These are phyloP conservation scores for Gleditsia sinensis DNA, from an alignment of 306 rosid species.

Conservation along the genomic window DNA sequence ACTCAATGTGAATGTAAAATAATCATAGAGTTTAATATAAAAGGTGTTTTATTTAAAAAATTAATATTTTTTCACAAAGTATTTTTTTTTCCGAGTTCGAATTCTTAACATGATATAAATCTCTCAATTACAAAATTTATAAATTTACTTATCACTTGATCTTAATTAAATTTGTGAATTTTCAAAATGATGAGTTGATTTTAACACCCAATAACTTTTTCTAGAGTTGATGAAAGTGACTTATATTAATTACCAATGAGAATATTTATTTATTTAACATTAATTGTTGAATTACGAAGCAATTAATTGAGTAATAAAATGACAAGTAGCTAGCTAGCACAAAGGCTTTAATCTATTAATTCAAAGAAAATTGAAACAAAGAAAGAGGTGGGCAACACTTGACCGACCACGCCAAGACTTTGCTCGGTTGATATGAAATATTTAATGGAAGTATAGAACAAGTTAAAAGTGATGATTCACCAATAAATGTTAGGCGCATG, in stretches of 20 bases:
- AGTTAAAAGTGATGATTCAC: background rate
- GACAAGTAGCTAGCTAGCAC: slow-evolving; percentile 7
- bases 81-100: no score
- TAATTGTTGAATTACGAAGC: slow-evolving; percentile 26
- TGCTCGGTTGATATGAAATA: background rate
- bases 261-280: slow-evolving; percentile 12
- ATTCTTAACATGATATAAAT: no score
- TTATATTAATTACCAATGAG: slow-evolving; percentile 16
- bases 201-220: background rate
- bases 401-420: slow-evolving; percentile 46
- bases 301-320: background rate
- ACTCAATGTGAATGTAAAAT: no score
- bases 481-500: slow-evolving; percentile 25
- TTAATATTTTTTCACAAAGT: no score
- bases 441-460: slow-evolving; percentile 22
- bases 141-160: no score
- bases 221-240: background rate
- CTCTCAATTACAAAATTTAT: no score
- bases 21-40: no score
- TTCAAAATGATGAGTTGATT: slow-evolving; percentile 30
- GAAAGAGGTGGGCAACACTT: slow-evolving; percentile 40
- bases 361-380: background rate
- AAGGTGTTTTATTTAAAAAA: no score
- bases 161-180: no score
- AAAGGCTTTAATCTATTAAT: background rate